phyloP scores from a whole-genome alignment of 2,329 filamentous ascomycete species.

The Claviceps lovelessii region DNA sequence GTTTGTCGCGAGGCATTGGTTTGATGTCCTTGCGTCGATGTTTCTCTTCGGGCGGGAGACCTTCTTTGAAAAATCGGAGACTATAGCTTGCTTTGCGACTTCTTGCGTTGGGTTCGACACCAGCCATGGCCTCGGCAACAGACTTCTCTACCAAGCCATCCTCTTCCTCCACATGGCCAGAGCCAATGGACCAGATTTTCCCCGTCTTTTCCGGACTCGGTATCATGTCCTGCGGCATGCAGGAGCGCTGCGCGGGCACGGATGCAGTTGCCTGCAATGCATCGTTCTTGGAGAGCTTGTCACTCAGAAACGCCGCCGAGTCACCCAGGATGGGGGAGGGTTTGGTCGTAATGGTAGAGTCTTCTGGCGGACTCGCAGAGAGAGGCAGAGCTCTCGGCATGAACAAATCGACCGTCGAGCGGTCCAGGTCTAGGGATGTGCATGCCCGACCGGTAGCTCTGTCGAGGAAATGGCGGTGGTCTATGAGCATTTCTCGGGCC shows the following conservation, averaged over 20 bases:
- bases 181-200: constrained; percentile 51
- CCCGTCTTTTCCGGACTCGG: constrained; percentile 43
- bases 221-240: constrained; percentile 28
- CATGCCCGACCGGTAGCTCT: constrained; percentile 16
- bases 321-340: constrained; percentile 7
- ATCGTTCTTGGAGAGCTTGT: constrained; percentile 8
- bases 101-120: constrained; percentile 46
- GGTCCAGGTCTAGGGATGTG: constrained; percentile 22
- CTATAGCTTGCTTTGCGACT: constrained; percentile 56
- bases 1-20: constrained; percentile 25
- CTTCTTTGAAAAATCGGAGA: constrained; percentile 52
- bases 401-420: constrained; percentile 12
- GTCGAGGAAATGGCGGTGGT: constrained; percentile 20
- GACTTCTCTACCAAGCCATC: constrained; percentile 50
- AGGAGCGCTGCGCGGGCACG: constrained; percentile 19
- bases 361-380: constrained; percentile 15
- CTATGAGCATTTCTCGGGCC: constrained; percentile 23
- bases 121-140: constrained; percentile 46
- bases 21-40: constrained; percentile 36
- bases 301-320: constrained; percentile 4
- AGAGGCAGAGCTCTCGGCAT: constrained; percentile 13
- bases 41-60: constrained; percentile 44
- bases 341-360: constrained; percentile 12
- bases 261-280: constrained; percentile 3
- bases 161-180: constrained; percentile 31